Base-by-base conservation (phyloP, 306 rosid species). In the Malus sylvestris region DNA sequence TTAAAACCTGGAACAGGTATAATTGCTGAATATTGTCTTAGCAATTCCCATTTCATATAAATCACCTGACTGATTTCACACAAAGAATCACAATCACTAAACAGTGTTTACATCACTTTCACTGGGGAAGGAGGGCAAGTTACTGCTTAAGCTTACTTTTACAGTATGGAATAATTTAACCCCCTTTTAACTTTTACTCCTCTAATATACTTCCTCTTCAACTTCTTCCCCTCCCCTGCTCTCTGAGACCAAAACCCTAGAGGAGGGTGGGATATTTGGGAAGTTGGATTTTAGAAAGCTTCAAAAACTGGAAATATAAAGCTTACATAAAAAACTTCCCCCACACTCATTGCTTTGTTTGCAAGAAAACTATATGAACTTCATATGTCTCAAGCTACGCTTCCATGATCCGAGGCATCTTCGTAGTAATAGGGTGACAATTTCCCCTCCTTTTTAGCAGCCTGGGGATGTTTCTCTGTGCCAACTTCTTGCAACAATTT, bases 351-450 rank as follows among this genome's bases (percentile, higher is more conserved):
- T 35, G 70, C 49, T 19, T 66, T 63, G 38, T 66, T n/a, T 5
- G 49, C 29, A 67, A 22, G 10, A 22, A 49, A 12, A n/a, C 32
- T 45, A 32, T 38, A 68, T 20, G 44, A 14, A 33, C 62, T 57
- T 57, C 55, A 14, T 49, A 71, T 42, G 8, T 12, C 58, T 77
- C 81, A 92, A 40, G 89, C 92, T 42, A 90, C 87, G 71, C 92
- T 92, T 74, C 93, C 83, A 20, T 74, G 83, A 70, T 79, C 86
- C 0, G 86, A 78, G 49, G 78, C 64, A 66, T 83, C 83, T 69
- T 83, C 86, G 29, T 79, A 83, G 73, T 79, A 83, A 58, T 78
- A 83, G 14, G 86, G 82, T 4, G 86, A 60, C 46, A 83, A 61
- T 67, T 83, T 83, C 16, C 86, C 86, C n/a, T 83, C 86, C 53